Conservation (phyloP, 2,329 filamentous ascomycete genomes). For the Myriangium duriaei region DNA sequence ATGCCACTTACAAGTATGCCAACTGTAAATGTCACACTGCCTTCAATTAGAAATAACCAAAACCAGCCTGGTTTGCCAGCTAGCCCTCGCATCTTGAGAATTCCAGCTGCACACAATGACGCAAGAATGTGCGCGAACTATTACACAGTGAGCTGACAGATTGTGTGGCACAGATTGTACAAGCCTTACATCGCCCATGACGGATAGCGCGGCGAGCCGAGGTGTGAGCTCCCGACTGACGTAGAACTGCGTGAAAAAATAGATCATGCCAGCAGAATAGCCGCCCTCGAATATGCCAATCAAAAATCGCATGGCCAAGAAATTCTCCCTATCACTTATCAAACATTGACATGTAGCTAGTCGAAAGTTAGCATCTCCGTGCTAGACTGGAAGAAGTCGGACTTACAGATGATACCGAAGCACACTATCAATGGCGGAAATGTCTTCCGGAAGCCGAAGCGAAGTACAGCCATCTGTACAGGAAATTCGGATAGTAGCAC, state of each 20-base stretch:
- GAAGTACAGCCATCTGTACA: slow-evolving; percentile 12
- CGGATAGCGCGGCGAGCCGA: slow-evolving; percentile 8
- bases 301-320: slow-evolving; percentile 11
- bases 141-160: slow-evolving; percentile 7
- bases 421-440: slow-evolving; percentile 13
- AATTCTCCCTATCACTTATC: slow-evolving; percentile 9
- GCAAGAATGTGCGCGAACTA: slow-evolving; percentile 11
- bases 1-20: slow-evolving; percentile 8
- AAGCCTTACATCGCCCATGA: slow-evolving; percentile 9
- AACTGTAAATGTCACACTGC: slow-evolving; percentile 11
- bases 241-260: slow-evolving; percentile 13
- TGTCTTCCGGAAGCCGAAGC: slow-evolving; percentile 11
- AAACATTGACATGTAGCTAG: slow-evolving; percentile 10
- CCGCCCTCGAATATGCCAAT: slow-evolving; percentile 13
- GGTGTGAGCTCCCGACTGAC: slow-evolving; percentile 11
- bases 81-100: slow-evolving; percentile 13
- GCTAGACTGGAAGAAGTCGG: too few relatives aligned
- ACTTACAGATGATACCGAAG: slow-evolving; percentile 12
- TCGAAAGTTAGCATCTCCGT: not conserved
- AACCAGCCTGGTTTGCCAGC: slow-evolving; percentile 12
- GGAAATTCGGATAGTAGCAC: slow-evolving; percentile 13
- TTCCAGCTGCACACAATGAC: slow-evolving; percentile 11
- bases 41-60: slow-evolving; percentile 14
- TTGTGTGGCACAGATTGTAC: not conserved
- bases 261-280: slow-evolving; percentile 13